These are phyloP conservation scores for Megacollybia platyphylla DNA, from an alignment of 1,284 basidiomycete genomes.

Conservation along the genomic window DNA sequence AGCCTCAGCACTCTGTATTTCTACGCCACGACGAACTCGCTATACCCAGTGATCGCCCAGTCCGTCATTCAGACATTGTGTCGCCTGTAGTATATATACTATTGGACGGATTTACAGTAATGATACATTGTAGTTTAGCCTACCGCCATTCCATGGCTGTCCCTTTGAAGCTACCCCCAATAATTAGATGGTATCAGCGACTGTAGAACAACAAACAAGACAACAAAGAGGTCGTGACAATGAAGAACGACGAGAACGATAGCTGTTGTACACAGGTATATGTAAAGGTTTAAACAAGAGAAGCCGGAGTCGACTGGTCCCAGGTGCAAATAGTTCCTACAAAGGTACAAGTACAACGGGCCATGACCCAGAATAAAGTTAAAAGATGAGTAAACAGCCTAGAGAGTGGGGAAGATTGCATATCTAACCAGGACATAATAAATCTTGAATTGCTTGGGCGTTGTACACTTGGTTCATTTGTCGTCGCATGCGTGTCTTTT, in stretches of 20 bases:
- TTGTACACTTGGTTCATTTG: background rate
- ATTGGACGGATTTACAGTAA: background rate
- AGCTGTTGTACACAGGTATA: constrained; percentile 3
- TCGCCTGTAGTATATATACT: background rate
- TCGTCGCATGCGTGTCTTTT: background rate
- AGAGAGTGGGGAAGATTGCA: background rate
- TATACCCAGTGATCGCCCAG: background rate
- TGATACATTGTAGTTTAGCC: constrained; percentile 1
- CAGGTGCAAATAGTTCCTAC: background rate
- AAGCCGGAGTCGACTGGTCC: background rate
- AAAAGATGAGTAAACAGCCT: background rate
- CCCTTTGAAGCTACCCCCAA: background rate
- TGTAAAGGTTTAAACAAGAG: constrained; percentile 3
- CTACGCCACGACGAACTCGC: background rate
- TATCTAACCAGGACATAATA: background rate
- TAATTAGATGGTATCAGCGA: background rate
- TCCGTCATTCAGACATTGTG: no score
- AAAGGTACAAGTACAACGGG: background rate
- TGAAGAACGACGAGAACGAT: background rate
- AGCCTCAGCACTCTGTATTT: background rate
- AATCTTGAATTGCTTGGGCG: background rate
- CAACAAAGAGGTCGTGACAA: background rate
- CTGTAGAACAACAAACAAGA: background rate
- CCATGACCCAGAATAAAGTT: background rate
- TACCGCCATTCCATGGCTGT: background rate